Evolutionary conservation across 139 green algal genomes (phyloP).

Genomic region (Nannochloris sp.): DNA sequence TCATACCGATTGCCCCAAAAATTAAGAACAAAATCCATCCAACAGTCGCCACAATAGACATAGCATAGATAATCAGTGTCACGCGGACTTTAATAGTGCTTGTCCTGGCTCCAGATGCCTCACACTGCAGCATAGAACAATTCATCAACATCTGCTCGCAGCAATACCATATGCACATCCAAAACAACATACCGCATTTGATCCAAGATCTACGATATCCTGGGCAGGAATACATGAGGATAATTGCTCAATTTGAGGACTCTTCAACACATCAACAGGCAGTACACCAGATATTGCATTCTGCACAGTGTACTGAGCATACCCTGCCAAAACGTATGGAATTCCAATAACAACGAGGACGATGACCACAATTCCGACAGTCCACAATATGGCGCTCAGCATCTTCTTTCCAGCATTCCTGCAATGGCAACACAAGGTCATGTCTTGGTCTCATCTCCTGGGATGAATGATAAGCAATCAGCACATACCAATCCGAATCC

Average conservation of each 20-base stretch:
- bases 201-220: neutral
- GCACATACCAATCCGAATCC: slow-evolving; percentile 71
- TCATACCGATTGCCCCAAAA: slow-evolving; percentile 85
- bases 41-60: slow-evolving; percentile 74
- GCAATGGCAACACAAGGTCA: neutral
- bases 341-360: slow-evolving; percentile 62
- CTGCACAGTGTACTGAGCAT: slow-evolving; percentile 75
- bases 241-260: neutral
- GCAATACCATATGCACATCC: neutral
- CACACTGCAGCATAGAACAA: neutral
- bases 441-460: neutral
- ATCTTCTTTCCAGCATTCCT: slow-evolving; percentile 8
- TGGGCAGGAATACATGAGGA: neutral
- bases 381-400: slow-evolving; percentile 51
- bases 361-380: slow-evolving; percentile 30
- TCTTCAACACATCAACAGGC: slow-evolving; percentile 24
- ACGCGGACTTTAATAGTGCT: slow-evolving; percentile 59
- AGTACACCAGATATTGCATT: slow-evolving; percentile 62
- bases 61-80: slow-evolving; percentile 81
- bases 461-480: too few species aligned
- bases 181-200: neutral
- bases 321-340: slow-evolving; percentile 74
- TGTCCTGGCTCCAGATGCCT: neutral
- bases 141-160: too few species aligned
- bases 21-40: slow-evolving; percentile 92